A percentile compares a stretch with the other conserved stretches of the same genome.
These are phyloP conservation scores for Solanum lignicaule DNA, from an alignment of 257 asterid genomes.

Conservation along the genomic window DNA sequence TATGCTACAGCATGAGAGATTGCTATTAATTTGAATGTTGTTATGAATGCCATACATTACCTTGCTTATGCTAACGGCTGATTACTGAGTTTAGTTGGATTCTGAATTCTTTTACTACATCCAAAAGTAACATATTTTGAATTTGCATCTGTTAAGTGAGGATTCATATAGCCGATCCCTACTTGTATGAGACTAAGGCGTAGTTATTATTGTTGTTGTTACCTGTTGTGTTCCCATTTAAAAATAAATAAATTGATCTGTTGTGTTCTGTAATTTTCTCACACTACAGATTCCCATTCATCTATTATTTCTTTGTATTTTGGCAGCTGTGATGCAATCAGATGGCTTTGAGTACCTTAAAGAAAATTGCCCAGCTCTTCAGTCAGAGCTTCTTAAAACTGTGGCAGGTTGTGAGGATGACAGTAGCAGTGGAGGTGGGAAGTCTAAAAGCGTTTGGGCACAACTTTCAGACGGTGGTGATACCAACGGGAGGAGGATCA, in stretches of 20 bases:
- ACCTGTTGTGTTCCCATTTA: neutral
- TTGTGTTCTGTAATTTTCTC: neutral
- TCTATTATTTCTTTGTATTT: neutral
- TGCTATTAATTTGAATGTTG: neutral
- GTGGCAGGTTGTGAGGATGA: constrained; percentile 97
- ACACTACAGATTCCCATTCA: neutral
- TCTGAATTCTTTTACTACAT: neutral
- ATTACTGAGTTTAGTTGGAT: neutral
- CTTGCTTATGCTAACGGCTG: neutral
- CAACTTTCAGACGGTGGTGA: constrained; percentile 96
- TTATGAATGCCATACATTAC: neutral
- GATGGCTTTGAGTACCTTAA: constrained; percentile 86
- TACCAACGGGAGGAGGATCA: constrained; percentile 75
- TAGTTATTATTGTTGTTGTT: neutral
- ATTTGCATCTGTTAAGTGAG: neutral
- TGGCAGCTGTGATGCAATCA: constrained; percentile 85
- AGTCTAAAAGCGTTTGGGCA: constrained; percentile 87
- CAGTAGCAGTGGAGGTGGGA: constrained; percentile 78
- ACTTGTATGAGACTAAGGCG: neutral
- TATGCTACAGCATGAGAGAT: neutral
- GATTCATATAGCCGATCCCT: neutral
- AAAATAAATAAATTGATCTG: neutral
- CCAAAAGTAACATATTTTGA: neutral
- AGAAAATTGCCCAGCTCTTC: constrained; percentile 64
- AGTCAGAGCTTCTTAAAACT: constrained; percentile 78